A percentile compares a stretch with the other conserved stretches of the same genome.
Evolutionary conservation across 805 yeast genomes (phyloP).

Genomic region (Spathaspora hagerdaliae): DNA sequence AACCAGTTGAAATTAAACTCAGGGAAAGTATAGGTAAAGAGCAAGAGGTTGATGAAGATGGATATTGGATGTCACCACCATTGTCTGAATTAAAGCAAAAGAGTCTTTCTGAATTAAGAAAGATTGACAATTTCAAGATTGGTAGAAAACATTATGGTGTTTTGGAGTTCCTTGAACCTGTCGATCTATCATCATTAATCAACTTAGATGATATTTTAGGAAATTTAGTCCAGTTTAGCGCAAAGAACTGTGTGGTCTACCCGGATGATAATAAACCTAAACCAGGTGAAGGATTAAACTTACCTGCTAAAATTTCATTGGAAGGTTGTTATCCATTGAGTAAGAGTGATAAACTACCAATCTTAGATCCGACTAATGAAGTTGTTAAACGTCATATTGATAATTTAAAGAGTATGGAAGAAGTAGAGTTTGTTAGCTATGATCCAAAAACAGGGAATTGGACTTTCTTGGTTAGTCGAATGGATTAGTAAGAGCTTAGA

Average conservation of each 20-base stretch:
- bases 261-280: constrained; percentile 64
- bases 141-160: constrained; percentile 80
- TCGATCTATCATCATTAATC: constrained; percentile 71
- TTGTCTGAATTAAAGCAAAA: constrained; percentile 55
- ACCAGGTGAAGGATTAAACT: constrained; percentile 78
- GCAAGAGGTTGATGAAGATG: constrained; percentile 55
- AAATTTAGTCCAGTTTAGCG: constrained; percentile 55
- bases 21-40: background rate
- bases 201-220: constrained; percentile 63
- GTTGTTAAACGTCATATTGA: constrained; percentile 64
- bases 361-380: constrained; percentile 75
- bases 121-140: constrained; percentile 61
- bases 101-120: constrained; percentile 60
- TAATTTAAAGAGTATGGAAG: constrained; percentile 57
- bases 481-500: constrained; percentile 2
- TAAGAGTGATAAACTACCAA: constrained; percentile 64
- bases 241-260: constrained; percentile 62
- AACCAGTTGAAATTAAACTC: background rate
- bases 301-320: constrained; percentile 67
- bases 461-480: constrained; percentile 52
- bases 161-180: constrained; percentile 73
- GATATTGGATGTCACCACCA: constrained; percentile 86
- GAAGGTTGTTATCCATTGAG: constrained; percentile 80
- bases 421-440: constrained; percentile 66
- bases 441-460: constrained; percentile 74